Evolutionary conservation across 1,284 basidiomycete species (phyloP).

Genomic region (Ustilago cynodontis): DNA sequence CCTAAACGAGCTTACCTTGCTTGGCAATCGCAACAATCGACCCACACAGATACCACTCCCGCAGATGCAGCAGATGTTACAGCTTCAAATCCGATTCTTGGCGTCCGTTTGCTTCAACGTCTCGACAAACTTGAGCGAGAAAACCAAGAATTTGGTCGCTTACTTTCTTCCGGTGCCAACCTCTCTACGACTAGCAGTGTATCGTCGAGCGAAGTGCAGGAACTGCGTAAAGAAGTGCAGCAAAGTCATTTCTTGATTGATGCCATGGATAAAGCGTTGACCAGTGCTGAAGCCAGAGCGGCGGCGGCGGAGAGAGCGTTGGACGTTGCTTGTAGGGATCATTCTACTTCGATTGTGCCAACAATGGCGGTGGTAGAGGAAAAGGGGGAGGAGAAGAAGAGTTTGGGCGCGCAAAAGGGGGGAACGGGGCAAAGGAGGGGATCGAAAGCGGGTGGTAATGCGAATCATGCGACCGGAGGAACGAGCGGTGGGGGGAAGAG

Average conservation of each 20-base stretch:
- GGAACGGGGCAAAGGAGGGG: not conserved
- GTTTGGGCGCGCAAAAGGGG: not conserved
- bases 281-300: slow-evolving; percentile 25
- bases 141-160: slow-evolving; percentile 46
- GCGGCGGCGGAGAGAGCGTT: slow-evolving; percentile 24
- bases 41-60: not conserved
- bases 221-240: slow-evolving; percentile 19
- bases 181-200: not conserved
- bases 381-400: not conserved
- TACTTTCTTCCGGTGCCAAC: slow-evolving; percentile 19
- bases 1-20: slow-evolving; percentile 41
- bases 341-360: slow-evolving; percentile 41
- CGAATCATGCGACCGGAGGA: not conserved
- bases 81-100: slow-evolving; percentile 39
- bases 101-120: slow-evolving; percentile 50
- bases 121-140: slow-evolving; percentile 44
- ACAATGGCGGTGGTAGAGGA: not conserved
- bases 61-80: not conserved
- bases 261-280: slow-evolving; percentile 34
- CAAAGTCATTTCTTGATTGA: slow-evolving; percentile 41
- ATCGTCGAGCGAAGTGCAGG: not conserved
- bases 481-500: not conserved
- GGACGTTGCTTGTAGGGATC: slow-evolving; percentile 32
- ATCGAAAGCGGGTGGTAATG: not conserved
- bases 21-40: slow-evolving; percentile 11